Evolutionary conservation across 176 grass and related monocot genomes (phyloP), one percentile per base, ranked within the genome.

Genomic region (Avena sativa): DNA sequence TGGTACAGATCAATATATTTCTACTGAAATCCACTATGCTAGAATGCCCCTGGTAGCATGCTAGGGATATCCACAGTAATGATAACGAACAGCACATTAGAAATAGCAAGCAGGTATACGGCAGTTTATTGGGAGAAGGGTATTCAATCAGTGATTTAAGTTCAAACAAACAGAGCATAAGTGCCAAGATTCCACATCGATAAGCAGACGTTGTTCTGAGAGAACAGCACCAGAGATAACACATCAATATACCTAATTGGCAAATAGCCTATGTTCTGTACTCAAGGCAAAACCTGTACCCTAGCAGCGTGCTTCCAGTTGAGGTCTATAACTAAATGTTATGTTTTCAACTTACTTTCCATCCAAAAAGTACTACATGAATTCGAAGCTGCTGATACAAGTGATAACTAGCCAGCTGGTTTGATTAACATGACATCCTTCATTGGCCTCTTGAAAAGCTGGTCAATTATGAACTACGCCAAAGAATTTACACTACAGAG

Each of bases 1-100:
- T 83, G 30, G 34, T 26, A 82, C 9, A 82, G 65, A 82, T 43
- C 8, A 67, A 67, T 88, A 67, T 36, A 52, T 66, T 75, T 38
- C 14, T 20, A 76, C 71, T 48, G 17, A 55, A 69, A 12, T 72
- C 46, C 19, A 58, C 25, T 75, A 62, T 25, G 28, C 38, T 74
- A 81, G 58, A 71, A 81, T 74, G 58, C 49, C 48, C 48, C 7
- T 58, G 23, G 40, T 47, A 82, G 28, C 9, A 36, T 58, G 23
- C 52, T 67, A 82, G 28, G 14, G 49, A 36, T 72, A 25, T 84
- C 55, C 15, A 78, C 32, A 69, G 14, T 36, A 14, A 70, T 70
- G 61, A 26, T 71, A 73, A 81, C 49, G 40, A 70, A 60, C 51
- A 71, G 23, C 20, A 53, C 5, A 43, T 50, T 57, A 51, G 32